phyloP scores from a whole-genome alignment of 352 stramenopile species.

The Globisporangium radiosum region DNA sequence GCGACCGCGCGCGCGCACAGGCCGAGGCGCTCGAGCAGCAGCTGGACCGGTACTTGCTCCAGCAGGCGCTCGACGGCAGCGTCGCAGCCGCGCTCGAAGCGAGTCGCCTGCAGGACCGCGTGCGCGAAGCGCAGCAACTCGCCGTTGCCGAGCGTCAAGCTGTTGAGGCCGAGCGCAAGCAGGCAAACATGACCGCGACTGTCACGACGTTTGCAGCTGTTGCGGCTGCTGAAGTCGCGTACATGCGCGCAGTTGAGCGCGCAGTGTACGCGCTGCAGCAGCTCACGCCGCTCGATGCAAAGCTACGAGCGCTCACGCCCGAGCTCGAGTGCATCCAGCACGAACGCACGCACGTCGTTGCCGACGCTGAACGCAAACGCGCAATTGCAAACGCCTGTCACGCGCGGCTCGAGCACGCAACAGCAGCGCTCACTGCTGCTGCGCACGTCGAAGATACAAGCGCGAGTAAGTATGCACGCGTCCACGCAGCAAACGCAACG shows the following conservation, averaged over 20 bases:
- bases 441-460: slow-evolving; percentile 35
- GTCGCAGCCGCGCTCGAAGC: slow-evolving; percentile 41
- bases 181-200: slow-evolving; percentile 57
- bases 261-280: slow-evolving; percentile 27
- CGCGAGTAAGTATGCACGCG: slow-evolving; percentile 26
- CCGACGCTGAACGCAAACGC: slow-evolving; percentile 41
- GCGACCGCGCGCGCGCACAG: slow-evolving; percentile 30
- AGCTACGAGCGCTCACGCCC: slow-evolving; percentile 27
- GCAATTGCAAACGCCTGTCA: slow-evolving; percentile 38
- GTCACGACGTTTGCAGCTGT: slow-evolving; percentile 44
- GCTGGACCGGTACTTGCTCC: slow-evolving; percentile 54
- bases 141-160: slow-evolving; percentile 31
- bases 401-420: slow-evolving; percentile 24
- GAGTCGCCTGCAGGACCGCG: slow-evolving; percentile 26
- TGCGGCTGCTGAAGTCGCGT: slow-evolving; percentile 26
- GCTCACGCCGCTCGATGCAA: slow-evolving; percentile 16
- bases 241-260: slow-evolving; percentile 47
- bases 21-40: slow-evolving; percentile 41
- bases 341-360: slow-evolving; percentile 49
- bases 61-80: slow-evolving; percentile 49
- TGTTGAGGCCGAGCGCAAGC: slow-evolving; percentile 52
- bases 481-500: slow-evolving; percentile 41
- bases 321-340: slow-evolving; percentile 37
- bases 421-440: slow-evolving; percentile 21
- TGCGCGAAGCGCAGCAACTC: slow-evolving; percentile 40